phyloP scores from a whole-genome alignment of 108 stramenopile genomes.

The Hondaea fermentalgiana region DNA sequence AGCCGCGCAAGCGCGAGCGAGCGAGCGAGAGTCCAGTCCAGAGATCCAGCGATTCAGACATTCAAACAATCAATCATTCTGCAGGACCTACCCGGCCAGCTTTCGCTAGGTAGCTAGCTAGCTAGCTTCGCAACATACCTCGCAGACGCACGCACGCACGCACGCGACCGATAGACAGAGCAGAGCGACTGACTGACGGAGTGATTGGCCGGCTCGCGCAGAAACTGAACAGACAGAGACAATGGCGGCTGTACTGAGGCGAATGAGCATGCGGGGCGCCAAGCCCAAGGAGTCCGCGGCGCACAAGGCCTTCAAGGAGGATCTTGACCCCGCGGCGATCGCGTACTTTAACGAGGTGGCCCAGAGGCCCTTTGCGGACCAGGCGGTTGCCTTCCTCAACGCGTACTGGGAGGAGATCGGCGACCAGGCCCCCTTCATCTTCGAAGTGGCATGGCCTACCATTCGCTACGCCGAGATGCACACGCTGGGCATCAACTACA shows the following conservation, averaged over 20 bases:
- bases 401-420: constrained; percentile 19
- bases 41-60: too few species aligned
- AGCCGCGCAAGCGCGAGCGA: too few species aligned
- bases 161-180: too few species aligned
- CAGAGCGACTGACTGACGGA: too few species aligned
- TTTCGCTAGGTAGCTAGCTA: too few species aligned
- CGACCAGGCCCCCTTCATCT: constrained; percentile 20
- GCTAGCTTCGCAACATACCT: too few species aligned
- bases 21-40: too few species aligned
- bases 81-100: too few species aligned
- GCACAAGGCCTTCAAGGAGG: background rate
- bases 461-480: constrained; percentile 10
- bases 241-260: background rate
- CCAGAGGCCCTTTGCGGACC: background rate
- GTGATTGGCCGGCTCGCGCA: too few species aligned
- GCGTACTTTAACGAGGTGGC: constrained; percentile 8
- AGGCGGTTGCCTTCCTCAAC: background rate
- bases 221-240: background rate
- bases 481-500: background rate
- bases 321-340: background rate
- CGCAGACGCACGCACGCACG: too few species aligned
- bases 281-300: background rate
- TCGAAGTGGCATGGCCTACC: background rate
- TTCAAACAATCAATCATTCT: too few species aligned
- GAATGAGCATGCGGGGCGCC: background rate